phyloP scores from a whole-genome alignment of 2,329 filamentous ascomycete species.

The Cladosporium austrohemisphaericum region DNA sequence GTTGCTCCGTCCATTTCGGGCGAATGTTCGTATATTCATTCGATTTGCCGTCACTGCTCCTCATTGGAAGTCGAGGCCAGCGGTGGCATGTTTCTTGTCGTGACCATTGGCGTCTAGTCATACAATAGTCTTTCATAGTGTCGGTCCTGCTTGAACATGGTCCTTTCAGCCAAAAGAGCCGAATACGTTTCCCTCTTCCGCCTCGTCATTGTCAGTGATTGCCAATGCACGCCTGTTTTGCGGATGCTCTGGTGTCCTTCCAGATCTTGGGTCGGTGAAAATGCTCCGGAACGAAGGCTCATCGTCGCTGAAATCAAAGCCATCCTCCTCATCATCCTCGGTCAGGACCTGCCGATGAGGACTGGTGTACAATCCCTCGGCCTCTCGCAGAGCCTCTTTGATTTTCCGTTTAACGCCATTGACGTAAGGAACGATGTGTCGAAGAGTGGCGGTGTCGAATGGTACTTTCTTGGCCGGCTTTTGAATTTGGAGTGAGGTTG shows the following conservation, averaged over 20 bases:
- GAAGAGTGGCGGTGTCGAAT: constrained; percentile 62
- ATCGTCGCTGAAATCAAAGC: constrained; percentile 18
- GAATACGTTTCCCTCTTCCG: constrained; percentile 2
- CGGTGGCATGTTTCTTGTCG: too few relatives aligned
- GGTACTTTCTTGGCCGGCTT: constrained; percentile 53
- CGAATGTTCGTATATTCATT: too few relatives aligned
- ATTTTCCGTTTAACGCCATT: constrained; percentile 46
- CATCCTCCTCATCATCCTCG: constrained; percentile 16
- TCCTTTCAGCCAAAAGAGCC: constrained; percentile 7
- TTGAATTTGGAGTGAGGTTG: constrained; percentile 26
- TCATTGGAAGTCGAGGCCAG: too few relatives aligned
- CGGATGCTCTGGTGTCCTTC: constrained; percentile 21
- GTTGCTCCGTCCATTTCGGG: too few relatives aligned
- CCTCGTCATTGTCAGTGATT: constrained; percentile 26
- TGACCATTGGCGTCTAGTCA: too few relatives aligned
- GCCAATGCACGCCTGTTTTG: constrained; percentile 24
- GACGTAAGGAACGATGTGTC: constrained; percentile 57
- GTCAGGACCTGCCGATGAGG: constrained; percentile 31
- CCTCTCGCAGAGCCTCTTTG: constrained; percentile 46
- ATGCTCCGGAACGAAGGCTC: constrained; percentile 36
- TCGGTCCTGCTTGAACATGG: too few relatives aligned
- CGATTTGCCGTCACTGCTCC: too few relatives aligned
- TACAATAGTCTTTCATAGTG: too few relatives aligned
- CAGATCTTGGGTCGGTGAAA: constrained; percentile 28
- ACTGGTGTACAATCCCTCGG: constrained; percentile 46